These are phyloP conservation scores for Diospyros kaki DNA, from an alignment of 148 eudicot genomes.

Conservation along the genomic window DNA sequence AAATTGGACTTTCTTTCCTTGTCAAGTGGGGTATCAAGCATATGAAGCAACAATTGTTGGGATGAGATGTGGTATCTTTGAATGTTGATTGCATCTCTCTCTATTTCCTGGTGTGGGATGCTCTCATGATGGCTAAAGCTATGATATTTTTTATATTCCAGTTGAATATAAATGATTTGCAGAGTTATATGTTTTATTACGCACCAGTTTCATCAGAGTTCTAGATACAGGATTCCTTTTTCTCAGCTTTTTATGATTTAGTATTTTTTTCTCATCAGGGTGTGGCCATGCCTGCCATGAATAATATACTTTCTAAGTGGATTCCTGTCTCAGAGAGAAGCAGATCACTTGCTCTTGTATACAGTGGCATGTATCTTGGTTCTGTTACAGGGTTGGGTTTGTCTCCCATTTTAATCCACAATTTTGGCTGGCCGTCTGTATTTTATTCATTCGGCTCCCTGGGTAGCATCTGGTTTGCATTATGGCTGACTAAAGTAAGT, in stretches of 20 bases:
- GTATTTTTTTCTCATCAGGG: conserved; percentile 51
- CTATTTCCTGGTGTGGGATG: not conserved
- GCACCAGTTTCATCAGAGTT: not conserved
- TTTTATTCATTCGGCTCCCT: conserved; percentile 95
- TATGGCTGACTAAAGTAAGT: conserved; percentile 80
- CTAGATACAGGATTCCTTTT: not conserved
- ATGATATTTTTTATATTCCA: too few relatives aligned
- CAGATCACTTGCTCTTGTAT: conserved; percentile 90
- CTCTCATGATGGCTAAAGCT: conserved; percentile 2
- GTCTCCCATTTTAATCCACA: conserved; percentile 84
- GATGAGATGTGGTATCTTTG: not conserved
- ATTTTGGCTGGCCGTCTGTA: conserved; percentile 91
- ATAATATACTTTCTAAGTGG: conserved; percentile 92
- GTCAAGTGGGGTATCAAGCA: not conserved
- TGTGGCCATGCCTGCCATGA: conserved; percentile 99
- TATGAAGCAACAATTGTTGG: not conserved
- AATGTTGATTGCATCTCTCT: not conserved
- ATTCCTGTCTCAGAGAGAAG: conserved; percentile 98
- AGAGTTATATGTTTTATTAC: not conserved
- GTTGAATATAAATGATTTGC: not conserved
- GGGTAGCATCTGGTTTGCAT: conserved; percentile 88
- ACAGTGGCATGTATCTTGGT: conserved; percentile 99
- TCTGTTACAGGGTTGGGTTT: conserved; percentile 90
- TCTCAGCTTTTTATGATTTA: conserved; percentile 1
- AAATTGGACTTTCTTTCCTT: not conserved